phyloP scores from a whole-genome alignment of 139 green algal species.

The Spirogloea muscicola region DNA sequence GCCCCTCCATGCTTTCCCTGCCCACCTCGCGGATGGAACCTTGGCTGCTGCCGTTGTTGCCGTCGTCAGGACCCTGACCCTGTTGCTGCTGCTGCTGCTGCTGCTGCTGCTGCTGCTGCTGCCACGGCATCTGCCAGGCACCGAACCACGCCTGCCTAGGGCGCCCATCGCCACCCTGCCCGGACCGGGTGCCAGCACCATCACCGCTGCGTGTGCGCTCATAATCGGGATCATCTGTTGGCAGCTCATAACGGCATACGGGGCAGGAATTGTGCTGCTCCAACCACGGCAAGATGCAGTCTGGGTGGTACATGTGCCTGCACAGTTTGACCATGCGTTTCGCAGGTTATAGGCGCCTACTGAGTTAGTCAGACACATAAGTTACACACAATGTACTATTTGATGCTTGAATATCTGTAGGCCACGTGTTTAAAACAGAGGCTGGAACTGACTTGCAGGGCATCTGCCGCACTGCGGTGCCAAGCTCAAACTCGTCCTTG shows the following conservation, averaged over 20 bases:
- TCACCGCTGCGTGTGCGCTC: no score
- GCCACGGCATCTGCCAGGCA: no score
- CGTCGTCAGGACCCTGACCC: background rate
- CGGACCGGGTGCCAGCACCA: no score
- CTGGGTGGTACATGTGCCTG: conserved; percentile 37
- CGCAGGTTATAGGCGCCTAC: no score
- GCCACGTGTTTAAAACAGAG: no score
- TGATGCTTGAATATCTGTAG: no score
- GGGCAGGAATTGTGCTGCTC: conserved; percentile 43
- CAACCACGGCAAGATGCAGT: conserved; percentile 43
- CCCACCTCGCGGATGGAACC: background rate
- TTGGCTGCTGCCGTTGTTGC: background rate
- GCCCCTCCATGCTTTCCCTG: background rate
- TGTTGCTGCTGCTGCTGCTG: background rate
- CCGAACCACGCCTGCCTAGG: no score
- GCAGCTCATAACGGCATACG: conserved; percentile 41
- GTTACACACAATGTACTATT: no score
- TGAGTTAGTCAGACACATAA: no score
- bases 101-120: conserved; percentile 17
- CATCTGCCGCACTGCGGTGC: conserved; percentile 17
- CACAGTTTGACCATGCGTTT: conserved; percentile 11
- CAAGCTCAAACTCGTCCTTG: conserved; percentile 36
- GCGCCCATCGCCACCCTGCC: no score
- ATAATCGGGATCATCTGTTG: conserved; percentile 35
- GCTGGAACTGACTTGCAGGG: no score